These are phyloP conservation scores for Puccinia brachypodii DNA, from an alignment of 1,284 basidiomycete genomes.

Conservation along the genomic window DNA sequence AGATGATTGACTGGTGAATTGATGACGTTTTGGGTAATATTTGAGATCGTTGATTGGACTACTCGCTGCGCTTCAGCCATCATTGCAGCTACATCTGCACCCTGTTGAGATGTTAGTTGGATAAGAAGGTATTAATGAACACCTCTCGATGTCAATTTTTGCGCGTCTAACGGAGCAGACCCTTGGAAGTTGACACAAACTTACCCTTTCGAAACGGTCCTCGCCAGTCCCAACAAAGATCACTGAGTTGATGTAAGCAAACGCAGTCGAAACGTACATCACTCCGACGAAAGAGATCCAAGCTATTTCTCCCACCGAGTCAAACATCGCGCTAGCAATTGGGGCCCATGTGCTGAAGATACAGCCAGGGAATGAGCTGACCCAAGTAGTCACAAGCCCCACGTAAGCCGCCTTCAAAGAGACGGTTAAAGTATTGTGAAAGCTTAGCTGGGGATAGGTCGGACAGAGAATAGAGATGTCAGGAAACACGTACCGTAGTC, in stretches of 20 bases:
- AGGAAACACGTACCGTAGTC: conserved; percentile 8
- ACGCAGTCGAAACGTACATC: conserved; percentile 29
- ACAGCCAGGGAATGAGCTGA: conserved; percentile 44
- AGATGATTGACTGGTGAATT: conserved; percentile 30
- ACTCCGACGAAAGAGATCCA: conserved; percentile 43
- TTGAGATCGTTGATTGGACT: conserved; percentile 45
- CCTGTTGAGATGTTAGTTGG: conserved; percentile 18
- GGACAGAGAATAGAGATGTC: background rate
- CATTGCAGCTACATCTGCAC: conserved; percentile 29
- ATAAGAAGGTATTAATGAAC: background rate
- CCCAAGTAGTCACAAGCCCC: conserved; percentile 45
- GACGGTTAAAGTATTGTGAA: too few species aligned
- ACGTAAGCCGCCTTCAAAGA: conserved; percentile 23
- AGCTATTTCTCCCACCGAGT: conserved; percentile 34
- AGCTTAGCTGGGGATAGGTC: too few species aligned
- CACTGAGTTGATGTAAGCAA: conserved; percentile 36
- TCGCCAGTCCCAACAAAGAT: conserved; percentile 39
- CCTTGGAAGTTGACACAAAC: too few species aligned
- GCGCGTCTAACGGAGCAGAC: too few species aligned
- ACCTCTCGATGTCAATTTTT: background rate
- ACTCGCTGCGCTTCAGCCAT: conserved; percentile 37
- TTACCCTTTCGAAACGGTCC: conserved; percentile 38
- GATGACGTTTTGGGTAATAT: conserved; percentile 33
- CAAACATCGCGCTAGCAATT: conserved; percentile 28
- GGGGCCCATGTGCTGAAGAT: conserved; percentile 38